phyloP scores from a whole-genome alignment of 2,329 filamentous ascomycete species.

The Colletotrichum sojae region DNA sequence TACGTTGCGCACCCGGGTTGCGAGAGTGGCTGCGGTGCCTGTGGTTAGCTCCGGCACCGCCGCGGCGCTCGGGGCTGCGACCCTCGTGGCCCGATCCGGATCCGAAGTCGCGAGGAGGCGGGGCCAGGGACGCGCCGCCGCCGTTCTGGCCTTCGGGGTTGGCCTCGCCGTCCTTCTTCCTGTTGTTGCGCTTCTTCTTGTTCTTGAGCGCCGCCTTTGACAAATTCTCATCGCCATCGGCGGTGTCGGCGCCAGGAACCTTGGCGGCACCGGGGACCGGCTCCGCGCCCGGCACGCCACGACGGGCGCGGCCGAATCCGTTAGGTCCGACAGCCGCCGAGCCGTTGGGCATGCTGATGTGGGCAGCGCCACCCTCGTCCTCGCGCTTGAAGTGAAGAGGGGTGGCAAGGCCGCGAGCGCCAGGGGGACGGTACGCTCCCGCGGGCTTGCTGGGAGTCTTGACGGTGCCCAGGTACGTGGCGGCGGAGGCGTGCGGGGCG shows the following conservation, averaged over 20 bases:
- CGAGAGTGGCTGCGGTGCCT: conserved; percentile 70
- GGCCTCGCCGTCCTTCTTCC: conserved; percentile 88
- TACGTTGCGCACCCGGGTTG: conserved; percentile 64
- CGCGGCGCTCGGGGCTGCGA: conserved; percentile 77
- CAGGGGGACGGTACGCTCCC: conserved; percentile 96
- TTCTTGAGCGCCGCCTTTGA: conserved; percentile 93
- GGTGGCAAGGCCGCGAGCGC: conserved; percentile 89
- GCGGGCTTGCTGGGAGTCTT: conserved; percentile 97
- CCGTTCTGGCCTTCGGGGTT: conserved; percentile 63
- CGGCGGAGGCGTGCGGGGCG: conserved; percentile 84
- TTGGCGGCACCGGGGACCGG: conserved; percentile 75
- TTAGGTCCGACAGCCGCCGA: conserved; percentile 79
- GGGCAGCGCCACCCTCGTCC: conserved; percentile 94
- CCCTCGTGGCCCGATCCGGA: conserved; percentile 56
- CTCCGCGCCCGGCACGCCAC: conserved; percentile 90
- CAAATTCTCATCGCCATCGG: conserved; percentile 78
- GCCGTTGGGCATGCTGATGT: conserved; percentile 84
- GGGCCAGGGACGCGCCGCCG: conserved; percentile 63
- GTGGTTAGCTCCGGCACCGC: conserved; percentile 54
- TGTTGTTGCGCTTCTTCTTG: conserved; percentile 96
- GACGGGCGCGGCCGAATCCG: conserved; percentile 83
- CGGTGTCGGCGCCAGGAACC: conserved; percentile 74
- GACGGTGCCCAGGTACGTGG: conserved; percentile 84
- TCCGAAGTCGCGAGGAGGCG: conserved; percentile 53
- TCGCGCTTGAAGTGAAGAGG: conserved; percentile 97